Evolutionary conservation across 73 alveolate species (phyloP), one percentile per base, ranked within the genome.

Genomic region (Durusdinium trenchii): DNA sequence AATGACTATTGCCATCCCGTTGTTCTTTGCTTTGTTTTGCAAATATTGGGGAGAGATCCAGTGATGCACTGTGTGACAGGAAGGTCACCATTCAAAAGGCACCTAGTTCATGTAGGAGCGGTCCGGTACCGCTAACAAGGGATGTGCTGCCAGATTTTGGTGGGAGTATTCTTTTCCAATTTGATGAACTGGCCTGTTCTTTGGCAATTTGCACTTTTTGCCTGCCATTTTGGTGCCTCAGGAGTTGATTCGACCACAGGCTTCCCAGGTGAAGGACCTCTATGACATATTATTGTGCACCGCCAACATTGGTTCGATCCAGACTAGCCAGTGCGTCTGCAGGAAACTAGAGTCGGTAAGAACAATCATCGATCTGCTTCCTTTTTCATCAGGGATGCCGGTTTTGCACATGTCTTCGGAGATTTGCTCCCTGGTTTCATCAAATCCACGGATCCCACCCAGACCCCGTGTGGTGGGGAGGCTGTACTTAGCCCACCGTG

Each of bases 181-280:
- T n/a, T n/a, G n/a, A n/a, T n/a, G n/a, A n/a, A n/a, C n/a, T n/a
- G 32, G 32, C 12, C 12, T 12, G 32, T 57, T 57, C 12, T 16
- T 16, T 12, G 23, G 12, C 32, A 16, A 16, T 23, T 16, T 16
- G 32, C 51, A 6, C 6, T 71, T 51, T 6, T 6, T 28, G 9
- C 84, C 10, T 71, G 51, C 6, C 10, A 4, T 16, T 71, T n/a
- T 51, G 10, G 12, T 51, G 6, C 32, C 3, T 71, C 38, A 20
- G 32, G 28, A n/a, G 32, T 71, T 71, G 84, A n/a, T 71, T 32
- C 84, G 38, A 20, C 84, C 35, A 10, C 38, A 20, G 84, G 84
- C 35, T 71, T 71, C 26, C 84, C 84, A 6, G 84, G 84, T 6
- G 84, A 71, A 71, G 84, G 84, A 3, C 84, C n/a, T n/a, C n/a